Base-by-base conservation (phyloP, 176 grass and related monocot genomes). In the Eragrostis curvula region DNA sequence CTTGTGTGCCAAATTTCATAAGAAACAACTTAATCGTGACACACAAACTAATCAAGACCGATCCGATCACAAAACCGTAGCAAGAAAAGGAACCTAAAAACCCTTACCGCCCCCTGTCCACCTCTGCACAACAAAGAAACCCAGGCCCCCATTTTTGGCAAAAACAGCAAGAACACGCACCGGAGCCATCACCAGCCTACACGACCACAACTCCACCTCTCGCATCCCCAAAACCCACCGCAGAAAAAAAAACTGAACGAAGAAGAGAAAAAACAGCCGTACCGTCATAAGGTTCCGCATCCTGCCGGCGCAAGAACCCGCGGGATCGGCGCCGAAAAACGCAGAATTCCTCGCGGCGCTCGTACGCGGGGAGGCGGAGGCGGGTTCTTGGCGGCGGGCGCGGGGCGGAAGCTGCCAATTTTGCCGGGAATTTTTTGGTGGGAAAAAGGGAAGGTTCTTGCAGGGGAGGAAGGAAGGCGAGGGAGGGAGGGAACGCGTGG, bases 201-300 rank as follows among this genome's bases (percentile, higher is more conserved):
- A 10, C 9, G 8, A 21, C 32, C 32, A 29, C 16, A 30, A 13
- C 0, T 27, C 15, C 62, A 18, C 29, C 29, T 39, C 25, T 42
- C n/a, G 2, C 55, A 77, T 28, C 24, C 58, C 9, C 24, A 47
- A 60, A 47, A 21, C 40, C 5, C 71, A 5, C 42, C 17, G 68
- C 3, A 23, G n/a, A 42, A 1, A 20, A 39, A 23, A 50, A 28
- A 44, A 9, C 12, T 12, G 25, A 25, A 2, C 23, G 14, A 62
- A 23, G 65, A 8, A 42, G 8, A 5, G n/a, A 39, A 24, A 12
- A 12, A 30, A 18, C 12, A 24, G 30, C 2, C 50, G 36, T 64
- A 93, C 91, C 85, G 78, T 75, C 28, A 94, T 85, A 25, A 94
- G 91, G 76, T 80, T 94, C 47, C 52, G 47, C 91, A 94, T 91